Base-by-base conservation (phyloP, 441 rosid species). In the Breynia disticha region DNA sequence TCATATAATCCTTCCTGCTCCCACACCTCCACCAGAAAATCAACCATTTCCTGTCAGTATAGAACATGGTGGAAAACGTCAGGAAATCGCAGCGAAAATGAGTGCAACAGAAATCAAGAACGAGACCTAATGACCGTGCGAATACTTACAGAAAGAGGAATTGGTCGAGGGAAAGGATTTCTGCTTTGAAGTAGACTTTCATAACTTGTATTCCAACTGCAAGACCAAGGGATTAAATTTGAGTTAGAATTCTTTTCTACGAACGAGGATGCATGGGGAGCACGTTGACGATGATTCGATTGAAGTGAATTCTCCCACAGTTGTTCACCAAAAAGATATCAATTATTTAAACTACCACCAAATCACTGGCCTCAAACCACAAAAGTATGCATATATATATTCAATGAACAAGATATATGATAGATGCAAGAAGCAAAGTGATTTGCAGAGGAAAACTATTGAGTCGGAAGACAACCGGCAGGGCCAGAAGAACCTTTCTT, bases 21-120 rank as follows among this genome's bases (percentile, higher is more conserved):
- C 97, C 95, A 86, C 32, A 78, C 66, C 39, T 81, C 84, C 61
- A 79, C 87, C 57, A 90, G 81, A 69, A 90, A 81, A 66, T 82
- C 89, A 55, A 84, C 75, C 91, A 90, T 81, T 49, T 87, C 95
- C 95, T 89, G 83, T 57, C 47, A 60, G 56, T 28, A 42, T 38
- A 48, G 52, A 37, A 55, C 55, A 50, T 48, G 50, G 63, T 14
- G 49, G 19, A 21, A 45, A 46, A 38, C 46, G 4, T 38, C 44
- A 45, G 16, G 28, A 24, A 12, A 5, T 11, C 15, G 32, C 16
- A 47, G 37, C 45, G 19, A 15, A 12, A 14, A 45, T 35, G 42
- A 19, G 45, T 32, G 32, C n/a, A 49, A 32, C n/a, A 14, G 7
- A 11, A 7, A 59, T 5, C 21, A 15, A 16, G 19, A n/a, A n/a